These are phyloP conservation scores for Coemansia sp. DNA, from an alignment of 192 early-diverging fungal genomes.

Conservation along the genomic window DNA sequence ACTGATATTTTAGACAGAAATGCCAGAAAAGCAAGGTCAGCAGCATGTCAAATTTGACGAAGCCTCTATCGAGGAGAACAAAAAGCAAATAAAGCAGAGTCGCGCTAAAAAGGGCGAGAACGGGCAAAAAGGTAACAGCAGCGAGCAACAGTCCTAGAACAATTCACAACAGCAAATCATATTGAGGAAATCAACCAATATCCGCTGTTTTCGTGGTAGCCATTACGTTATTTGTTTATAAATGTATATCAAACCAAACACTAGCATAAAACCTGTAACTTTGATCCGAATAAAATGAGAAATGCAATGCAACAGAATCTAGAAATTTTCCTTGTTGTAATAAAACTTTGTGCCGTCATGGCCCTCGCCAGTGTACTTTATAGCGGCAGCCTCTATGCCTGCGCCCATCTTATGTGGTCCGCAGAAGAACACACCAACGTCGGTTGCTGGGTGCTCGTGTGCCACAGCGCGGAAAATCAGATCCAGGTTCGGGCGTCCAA, in stretches of 20 bases:
- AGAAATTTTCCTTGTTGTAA: constrained; percentile 71
- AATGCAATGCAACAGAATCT: constrained; percentile 1
- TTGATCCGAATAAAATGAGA: not conserved
- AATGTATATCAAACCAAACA: not conserved
- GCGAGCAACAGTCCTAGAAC: too few relatives aligned
- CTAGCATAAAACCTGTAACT: not conserved
- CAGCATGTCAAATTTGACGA: too few relatives aligned
- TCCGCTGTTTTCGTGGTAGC: too few relatives aligned
- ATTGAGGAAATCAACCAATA: too few relatives aligned
- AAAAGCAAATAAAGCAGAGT: too few relatives aligned
- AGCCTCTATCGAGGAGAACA: too few relatives aligned
- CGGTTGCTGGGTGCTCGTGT: constrained; percentile 65
- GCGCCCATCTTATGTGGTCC: constrained; percentile 72
- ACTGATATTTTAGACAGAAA: too few relatives aligned
- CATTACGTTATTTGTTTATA: too few relatives aligned
- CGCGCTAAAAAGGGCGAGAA: too few relatives aligned
- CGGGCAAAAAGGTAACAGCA: too few relatives aligned
- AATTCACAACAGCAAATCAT: too few relatives aligned
- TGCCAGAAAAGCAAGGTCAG: too few relatives aligned
- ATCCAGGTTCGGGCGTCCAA: constrained; percentile 80
- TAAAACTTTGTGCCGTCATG: constrained; percentile 70
- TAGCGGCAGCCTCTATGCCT: constrained; percentile 63
- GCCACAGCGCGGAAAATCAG: constrained; percentile 67
- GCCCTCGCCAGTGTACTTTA: constrained; percentile 60
- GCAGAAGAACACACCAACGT: constrained; percentile 88